Evolutionary conservation across 306 rosid species (phyloP).

Genomic region (Lagenaria siceraria): DNA sequence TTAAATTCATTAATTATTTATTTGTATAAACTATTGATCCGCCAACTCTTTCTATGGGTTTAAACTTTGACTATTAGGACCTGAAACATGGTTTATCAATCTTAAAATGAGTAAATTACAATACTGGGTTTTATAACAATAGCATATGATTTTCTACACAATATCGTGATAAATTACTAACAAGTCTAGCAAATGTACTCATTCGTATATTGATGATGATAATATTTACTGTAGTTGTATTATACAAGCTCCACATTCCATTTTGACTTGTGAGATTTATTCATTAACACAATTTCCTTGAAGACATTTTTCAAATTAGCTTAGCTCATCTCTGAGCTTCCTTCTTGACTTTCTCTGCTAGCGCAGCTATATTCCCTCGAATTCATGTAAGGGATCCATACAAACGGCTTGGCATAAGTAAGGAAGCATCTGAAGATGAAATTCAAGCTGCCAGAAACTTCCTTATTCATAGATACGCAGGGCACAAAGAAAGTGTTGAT

Average conservation of each 20-base stretch:
- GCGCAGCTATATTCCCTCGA: slow-evolving; percentile 76
- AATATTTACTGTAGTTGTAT: neutral
- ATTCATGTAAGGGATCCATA: slow-evolving; percentile 82
- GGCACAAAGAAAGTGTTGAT: slow-evolving; percentile 84
- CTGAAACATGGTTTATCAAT: neutral
- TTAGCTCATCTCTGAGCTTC: slow-evolving; percentile 2
- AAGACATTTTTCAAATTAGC: neutral
- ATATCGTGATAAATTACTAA: neutral
- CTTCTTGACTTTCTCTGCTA: neutral
- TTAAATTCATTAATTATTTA: neutral
- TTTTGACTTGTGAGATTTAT: neutral
- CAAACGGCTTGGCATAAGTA: slow-evolving; percentile 90
- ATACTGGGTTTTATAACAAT: neutral
- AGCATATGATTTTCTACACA: neutral
- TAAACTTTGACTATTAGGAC: neutral
- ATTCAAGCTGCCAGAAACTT: slow-evolving; percentile 92
- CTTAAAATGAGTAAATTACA: neutral
- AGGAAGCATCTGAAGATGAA: slow-evolving; percentile 93
- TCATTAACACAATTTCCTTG: neutral
- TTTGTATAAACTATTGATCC: neutral
- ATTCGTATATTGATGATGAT: neutral
- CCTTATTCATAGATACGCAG: slow-evolving; percentile 62
- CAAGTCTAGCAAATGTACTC: neutral
- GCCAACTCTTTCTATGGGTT: neutral
- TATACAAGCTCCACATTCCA: neutral